These are phyloP conservation scores for Paecilomyces niveus DNA, from an alignment of 2,329 filamentous ascomycete species.

Conservation along the genomic window DNA sequence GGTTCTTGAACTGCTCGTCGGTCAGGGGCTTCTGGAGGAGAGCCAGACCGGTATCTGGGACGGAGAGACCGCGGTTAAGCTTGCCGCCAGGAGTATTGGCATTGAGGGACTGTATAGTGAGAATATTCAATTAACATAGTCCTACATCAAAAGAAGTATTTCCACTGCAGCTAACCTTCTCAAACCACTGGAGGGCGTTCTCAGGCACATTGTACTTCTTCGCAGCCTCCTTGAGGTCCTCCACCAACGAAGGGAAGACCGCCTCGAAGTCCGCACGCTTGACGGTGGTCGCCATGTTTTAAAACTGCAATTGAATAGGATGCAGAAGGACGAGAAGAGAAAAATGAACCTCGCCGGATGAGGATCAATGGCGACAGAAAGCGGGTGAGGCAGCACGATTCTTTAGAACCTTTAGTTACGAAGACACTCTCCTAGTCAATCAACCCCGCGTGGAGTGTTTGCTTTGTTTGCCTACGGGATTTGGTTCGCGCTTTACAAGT, in stretches of 20 bases:
- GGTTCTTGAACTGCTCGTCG: constrained; percentile 78
- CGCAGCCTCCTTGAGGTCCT: constrained; percentile 72
- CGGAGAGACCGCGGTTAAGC: constrained; percentile 98
- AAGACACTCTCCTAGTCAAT: neutral
- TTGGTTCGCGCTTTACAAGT: constrained; percentile 3
- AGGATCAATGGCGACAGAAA: constrained; percentile 3
- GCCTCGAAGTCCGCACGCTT: constrained; percentile 71
- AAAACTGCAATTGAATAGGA: neutral
- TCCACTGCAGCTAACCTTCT: constrained; percentile 52
- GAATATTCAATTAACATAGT: constrained; percentile 1
- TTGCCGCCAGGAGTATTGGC: constrained; percentile 89
- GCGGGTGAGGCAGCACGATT: neutral
- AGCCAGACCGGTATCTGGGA: constrained; percentile 80
- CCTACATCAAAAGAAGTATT: neutral
- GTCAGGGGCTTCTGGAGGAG: constrained; percentile 66
- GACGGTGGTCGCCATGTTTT: constrained; percentile 63
- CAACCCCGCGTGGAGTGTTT: constrained; percentile 16
- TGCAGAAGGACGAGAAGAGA: neutral
- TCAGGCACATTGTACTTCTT: constrained; percentile 75
- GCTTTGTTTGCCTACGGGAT: constrained; percentile 17
- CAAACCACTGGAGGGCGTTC: constrained; percentile 78
- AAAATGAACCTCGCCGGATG: neutral
- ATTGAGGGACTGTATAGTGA: constrained; percentile 59
- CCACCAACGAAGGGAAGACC: constrained; percentile 78
- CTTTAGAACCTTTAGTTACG: neutral